phyloP scores from a whole-genome alignment of 345 rosid species.

The Leavenworthia alabamica region DNA sequence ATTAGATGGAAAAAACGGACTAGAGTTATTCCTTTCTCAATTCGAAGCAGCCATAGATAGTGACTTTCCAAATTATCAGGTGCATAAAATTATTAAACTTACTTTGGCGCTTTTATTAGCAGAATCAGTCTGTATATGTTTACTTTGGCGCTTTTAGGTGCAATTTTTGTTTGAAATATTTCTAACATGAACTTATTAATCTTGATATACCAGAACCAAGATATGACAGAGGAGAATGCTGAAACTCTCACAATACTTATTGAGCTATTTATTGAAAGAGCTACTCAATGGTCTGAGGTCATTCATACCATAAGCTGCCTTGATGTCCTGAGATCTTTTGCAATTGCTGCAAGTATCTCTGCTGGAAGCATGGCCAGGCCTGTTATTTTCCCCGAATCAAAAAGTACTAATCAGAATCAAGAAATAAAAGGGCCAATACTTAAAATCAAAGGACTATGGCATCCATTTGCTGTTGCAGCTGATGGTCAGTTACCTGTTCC shows the following conservation, averaged over 20 bases:
- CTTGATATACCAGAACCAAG: slow-evolving; percentile 63
- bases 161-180: slow-evolving; percentile 3
- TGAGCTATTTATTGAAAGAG: slow-evolving; percentile 76
- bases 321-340: slow-evolving; percentile 71
- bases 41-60: slow-evolving; percentile 90
- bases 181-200: slow-evolving; percentile 11
- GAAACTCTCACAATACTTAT: slow-evolving; percentile 66
- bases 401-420: slow-evolving; percentile 23
- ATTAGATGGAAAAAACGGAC: slow-evolving; percentile 49
- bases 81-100: slow-evolving; percentile 27
- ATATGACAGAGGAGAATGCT: slow-evolving; percentile 60
- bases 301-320: slow-evolving; percentile 67
- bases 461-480: slow-evolving; percentile 75
- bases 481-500: slow-evolving; percentile 71
- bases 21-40: slow-evolving; percentile 58
- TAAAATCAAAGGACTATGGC: slow-evolving; percentile 78
- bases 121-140: no score
- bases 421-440: slow-evolving; percentile 53
- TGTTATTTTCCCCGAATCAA: slow-evolving; percentile 47
- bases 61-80: slow-evolving; percentile 94
- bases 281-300: slow-evolving; percentile 68
- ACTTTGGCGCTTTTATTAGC: not conserved
- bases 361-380: slow-evolving; percentile 66
- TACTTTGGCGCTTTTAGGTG: no score
- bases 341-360: slow-evolving; percentile 52